Evolutionary conservation across 23 red algal species (phyloP), one percentile per base, ranked within the genome.

Genomic region (Gracilaria caudata): DNA sequence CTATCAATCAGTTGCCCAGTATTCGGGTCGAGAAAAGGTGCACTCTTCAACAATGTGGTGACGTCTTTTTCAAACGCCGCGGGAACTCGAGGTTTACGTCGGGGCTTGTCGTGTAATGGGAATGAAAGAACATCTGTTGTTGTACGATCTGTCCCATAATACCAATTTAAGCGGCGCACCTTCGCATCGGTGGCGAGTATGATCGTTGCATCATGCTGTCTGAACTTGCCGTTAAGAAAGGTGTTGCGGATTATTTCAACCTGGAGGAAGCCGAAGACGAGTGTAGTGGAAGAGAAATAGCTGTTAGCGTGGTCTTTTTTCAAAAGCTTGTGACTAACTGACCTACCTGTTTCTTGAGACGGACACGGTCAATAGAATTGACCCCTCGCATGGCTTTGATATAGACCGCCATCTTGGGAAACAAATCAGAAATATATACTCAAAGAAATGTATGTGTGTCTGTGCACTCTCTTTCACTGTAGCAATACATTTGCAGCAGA

Each of bases 81-180:
- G 25, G 44, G 61, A 64, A 30, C 10, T 10, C 32, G 64, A 24
- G 51, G 36, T 56, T 56, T 70, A 10, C 51, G 46, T 63, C 58
- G 51, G 44, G 70, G 47, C 37, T 45, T 34, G 25, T 79, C 70
- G 26, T 34, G 57, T 5, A 40, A 21, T 4, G 71, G 72, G 34
- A 89, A 89, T 10, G 86, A 89, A 30, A 89, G 73, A 0, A 89
- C 86, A 54, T 89, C 86, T 7, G 86, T 89, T 41, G 86, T 63
- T 21, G 36, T 11, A 44, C 82, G 82, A 40, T 7, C 38, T 30
- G 53, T 14, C 1, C 26, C 65, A 34, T 86, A 73, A 36, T 66
- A 47, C 64, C 64, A 60, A 14, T 73, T 76, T 32, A 86, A 73
- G 45, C 51, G 57, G 9, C 64, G 43, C 5, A 86, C 39, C 30